Conservation (phyloP, 306 rosid species). For the Crataegus laevigata region DNA sequence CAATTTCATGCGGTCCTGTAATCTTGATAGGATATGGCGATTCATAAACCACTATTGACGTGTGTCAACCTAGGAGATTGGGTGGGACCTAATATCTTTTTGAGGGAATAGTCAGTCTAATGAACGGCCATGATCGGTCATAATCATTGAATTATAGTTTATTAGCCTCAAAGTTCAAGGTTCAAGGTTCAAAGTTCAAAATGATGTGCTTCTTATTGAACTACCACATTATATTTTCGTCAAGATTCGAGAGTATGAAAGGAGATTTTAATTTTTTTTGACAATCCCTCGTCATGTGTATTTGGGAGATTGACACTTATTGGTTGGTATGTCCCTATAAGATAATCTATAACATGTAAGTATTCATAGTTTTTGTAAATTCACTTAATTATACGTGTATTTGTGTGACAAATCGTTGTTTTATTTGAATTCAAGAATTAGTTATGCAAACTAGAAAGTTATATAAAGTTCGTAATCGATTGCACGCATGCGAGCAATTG, state of each 20-base stretch:
- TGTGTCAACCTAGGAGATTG: neutral
- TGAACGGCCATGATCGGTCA: neutral
- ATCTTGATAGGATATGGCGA: neutral
- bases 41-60: neutral
- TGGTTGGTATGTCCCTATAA: too few relatives aligned
- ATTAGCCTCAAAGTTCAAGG: neutral
- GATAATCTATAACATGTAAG: too few relatives aligned
- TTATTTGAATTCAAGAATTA: too few relatives aligned
- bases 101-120: neutral
- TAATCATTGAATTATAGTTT: neutral
- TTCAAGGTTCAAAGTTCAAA: neutral
- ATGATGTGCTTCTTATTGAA: neutral
- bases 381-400: too few relatives aligned
- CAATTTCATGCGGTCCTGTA: neutral
- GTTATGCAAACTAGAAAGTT: neutral
- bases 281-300: neutral
- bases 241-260: neutral
- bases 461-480: neutral
- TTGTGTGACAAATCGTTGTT: too few relatives aligned
- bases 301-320: too few relatives aligned
- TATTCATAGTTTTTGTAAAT: too few relatives aligned
- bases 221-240: too few relatives aligned
- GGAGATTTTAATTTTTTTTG: neutral
- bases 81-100: neutral
- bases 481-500: neutral